These are phyloP conservation scores for Beauveria sp. DNA, from an alignment of 2,329 filamentous ascomycete species.

Conservation along the genomic window DNA sequence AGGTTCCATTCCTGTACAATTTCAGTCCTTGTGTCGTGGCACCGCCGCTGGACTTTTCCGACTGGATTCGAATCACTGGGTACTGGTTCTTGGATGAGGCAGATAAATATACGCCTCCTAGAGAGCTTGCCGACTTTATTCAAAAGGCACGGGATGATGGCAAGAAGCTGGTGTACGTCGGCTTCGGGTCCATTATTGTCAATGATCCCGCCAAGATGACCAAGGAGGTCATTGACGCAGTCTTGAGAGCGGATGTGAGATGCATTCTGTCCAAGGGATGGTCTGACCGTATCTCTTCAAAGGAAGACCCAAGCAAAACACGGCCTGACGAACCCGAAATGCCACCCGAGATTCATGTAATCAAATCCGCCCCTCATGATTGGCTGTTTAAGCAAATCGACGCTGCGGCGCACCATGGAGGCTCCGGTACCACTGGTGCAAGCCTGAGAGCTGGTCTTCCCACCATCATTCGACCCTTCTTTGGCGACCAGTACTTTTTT, in stretches of 20 bases:
- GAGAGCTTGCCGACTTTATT: constrained; percentile 75
- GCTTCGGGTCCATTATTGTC: constrained; percentile 94
- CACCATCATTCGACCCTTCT: constrained; percentile 93
- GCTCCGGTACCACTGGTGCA: constrained; percentile 89
- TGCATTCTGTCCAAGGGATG: constrained; percentile 95
- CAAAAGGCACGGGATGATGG: constrained; percentile 67
- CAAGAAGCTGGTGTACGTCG: constrained; percentile 94
- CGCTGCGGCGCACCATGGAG: constrained; percentile 89
- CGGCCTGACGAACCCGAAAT: constrained; percentile 57
- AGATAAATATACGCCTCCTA: constrained; percentile 61
- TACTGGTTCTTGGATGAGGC: constrained; percentile 95
- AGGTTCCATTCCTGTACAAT: constrained; percentile 97
- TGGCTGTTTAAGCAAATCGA: constrained; percentile 95
- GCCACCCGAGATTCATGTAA: constrained; percentile 74
- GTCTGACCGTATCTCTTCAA: constrained; percentile 69
- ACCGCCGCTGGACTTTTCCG: constrained; percentile 88
- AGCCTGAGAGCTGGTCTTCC: constrained; percentile 85
- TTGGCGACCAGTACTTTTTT: constrained; percentile 97
- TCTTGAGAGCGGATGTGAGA: constrained; percentile 82
- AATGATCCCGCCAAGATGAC: constrained; percentile 83
- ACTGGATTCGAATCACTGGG: constrained; percentile 95
- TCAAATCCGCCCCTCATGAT: constrained; percentile 88
- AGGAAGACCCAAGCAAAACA: constrained; percentile 33
- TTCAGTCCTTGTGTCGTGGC: constrained; percentile 92
- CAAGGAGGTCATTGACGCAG: constrained; percentile 85